A percentile compares a stretch with the other conserved stretches of the same genome.
phyloP scores from a whole-genome alignment of 768 basidiomycete genomes.

The Agaricus blazei region DNA sequence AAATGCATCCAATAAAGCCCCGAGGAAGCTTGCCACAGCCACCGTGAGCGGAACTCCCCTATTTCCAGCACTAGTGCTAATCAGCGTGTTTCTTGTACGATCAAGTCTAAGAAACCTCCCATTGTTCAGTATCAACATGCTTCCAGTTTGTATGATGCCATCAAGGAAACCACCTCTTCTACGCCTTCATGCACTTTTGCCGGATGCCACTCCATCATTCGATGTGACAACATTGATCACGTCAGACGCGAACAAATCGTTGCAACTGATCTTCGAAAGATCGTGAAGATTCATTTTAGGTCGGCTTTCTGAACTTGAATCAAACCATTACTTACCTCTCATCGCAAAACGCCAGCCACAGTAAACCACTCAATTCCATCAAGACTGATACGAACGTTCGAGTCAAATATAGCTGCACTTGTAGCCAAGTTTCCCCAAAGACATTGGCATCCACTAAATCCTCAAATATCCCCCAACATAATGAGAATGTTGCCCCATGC shows the following conservation, averaged over 20 bases:
- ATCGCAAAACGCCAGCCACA: background rate
- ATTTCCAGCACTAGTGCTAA: background rate
- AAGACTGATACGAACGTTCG: background rate
- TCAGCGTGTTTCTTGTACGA: background rate
- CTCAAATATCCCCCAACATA: background rate
- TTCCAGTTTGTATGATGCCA: slow-evolving; percentile 20
- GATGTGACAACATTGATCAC: slow-evolving; percentile 18
- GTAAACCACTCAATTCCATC: background rate
- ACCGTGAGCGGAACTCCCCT: background rate
- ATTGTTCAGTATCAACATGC: slow-evolving; percentile 25
- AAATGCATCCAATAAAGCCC: slow-evolving; percentile 4
- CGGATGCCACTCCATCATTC: slow-evolving; percentile 27
- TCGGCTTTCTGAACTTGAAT: slow-evolving; percentile 11
- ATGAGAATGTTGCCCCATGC: slow-evolving; percentile 6
- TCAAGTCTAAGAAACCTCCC: background rate
- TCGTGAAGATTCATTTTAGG: slow-evolving; percentile 23
- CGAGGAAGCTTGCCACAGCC: slow-evolving; percentile 15
- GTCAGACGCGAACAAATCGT: slow-evolving; percentile 19
- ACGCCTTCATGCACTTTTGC: slow-evolving; percentile 14
- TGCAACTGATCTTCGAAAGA: slow-evolving; percentile 22
- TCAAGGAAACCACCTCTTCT: slow-evolving; percentile 10
- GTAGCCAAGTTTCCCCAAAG: background rate
- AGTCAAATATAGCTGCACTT: slow-evolving; percentile 1
- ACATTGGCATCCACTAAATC: background rate
- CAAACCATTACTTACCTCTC: background rate